Percentiles rank a stretch among this genome's conserved stretches.
phyloP scores from a whole-genome alignment of 768 basidiomycete genomes.

The Trametes punicea region DNA sequence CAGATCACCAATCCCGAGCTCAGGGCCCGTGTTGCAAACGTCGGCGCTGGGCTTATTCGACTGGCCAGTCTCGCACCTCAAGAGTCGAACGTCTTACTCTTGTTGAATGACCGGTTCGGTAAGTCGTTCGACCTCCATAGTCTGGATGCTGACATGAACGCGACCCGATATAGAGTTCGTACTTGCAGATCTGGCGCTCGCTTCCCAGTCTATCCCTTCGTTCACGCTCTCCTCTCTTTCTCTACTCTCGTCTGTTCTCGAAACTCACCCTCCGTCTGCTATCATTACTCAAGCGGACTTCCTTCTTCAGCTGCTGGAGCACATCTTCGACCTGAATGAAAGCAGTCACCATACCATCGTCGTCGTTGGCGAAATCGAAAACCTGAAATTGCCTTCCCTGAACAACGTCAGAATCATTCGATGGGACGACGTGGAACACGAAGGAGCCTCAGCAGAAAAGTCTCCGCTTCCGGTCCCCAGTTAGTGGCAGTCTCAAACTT shows the following conservation, averaged over 20 bases:
- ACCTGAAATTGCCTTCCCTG: constrained; percentile 43
- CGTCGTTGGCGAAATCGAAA: constrained; percentile 63
- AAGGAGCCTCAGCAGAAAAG: constrained; percentile 52
- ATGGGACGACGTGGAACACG: constrained; percentile 70
- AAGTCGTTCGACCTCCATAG: constrained; percentile 18
- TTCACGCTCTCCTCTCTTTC: constrained; percentile 58
- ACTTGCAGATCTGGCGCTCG: constrained; percentile 75
- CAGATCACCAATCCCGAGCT: constrained; percentile 75
- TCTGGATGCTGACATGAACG: constrained; percentile 6
- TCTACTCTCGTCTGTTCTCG: constrained; percentile 62
- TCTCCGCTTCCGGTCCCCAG: constrained; percentile 48
- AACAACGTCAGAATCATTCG: constrained; percentile 53
- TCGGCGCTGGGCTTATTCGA: constrained; percentile 70
- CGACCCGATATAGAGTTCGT: constrained; percentile 59
- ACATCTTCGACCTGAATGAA: constrained; percentile 60
- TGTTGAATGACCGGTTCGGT: constrained; percentile 81
- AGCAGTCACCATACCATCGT: constrained; percentile 53
- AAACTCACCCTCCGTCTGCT: constrained; percentile 63
- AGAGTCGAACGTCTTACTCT: constrained; percentile 66
- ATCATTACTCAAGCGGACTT: constrained; percentile 70
- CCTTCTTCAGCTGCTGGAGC: constrained; percentile 66
- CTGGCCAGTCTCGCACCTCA: constrained; percentile 51
- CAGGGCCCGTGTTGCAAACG: constrained; percentile 63
- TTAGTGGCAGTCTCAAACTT: constrained; percentile 33
- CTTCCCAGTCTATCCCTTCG: constrained; percentile 64